phyloP scores from a whole-genome alignment of 306 rosid species.

The Carpinus viminea region DNA sequence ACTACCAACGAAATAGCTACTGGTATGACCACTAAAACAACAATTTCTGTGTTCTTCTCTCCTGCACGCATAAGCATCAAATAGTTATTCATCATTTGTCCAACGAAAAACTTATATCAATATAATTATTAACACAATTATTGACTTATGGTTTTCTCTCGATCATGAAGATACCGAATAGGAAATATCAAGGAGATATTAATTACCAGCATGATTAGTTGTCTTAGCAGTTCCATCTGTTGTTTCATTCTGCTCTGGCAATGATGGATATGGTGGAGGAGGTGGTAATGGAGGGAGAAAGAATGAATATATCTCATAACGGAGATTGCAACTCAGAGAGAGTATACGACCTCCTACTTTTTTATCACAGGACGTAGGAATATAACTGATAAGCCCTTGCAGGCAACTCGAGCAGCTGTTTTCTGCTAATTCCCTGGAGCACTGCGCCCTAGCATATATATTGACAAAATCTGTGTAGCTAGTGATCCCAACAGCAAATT shows the following conservation, averaged over 20 bases:
- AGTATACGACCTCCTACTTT: conserved; percentile 14
- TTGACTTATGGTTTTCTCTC: too few relatives aligned
- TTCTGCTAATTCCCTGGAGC: conserved; percentile 24
- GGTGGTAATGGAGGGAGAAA: conserved; percentile 4
- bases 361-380: not conserved
- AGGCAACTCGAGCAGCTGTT: conserved; percentile 35
- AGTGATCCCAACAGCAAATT: conserved; percentile 13
- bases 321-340: conserved; percentile 31
- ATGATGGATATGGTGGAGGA: not conserved
- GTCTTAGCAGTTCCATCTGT: not conserved
- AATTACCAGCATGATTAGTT: conserved; percentile 9
- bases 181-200: too few relatives aligned
- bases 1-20: conserved; percentile 1
- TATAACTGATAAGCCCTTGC: conserved; percentile 8
- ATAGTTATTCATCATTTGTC: not conserved
- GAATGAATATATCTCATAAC: conserved; percentile 18
- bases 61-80: conserved; percentile 19
- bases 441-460: conserved; percentile 29
- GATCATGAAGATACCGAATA: too few relatives aligned
- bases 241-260: not conserved
- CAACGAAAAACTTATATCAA: not conserved
- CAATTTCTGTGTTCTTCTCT: conserved; percentile 4
- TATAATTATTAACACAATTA: too few relatives aligned
- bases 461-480: not conserved
- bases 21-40: conserved; percentile 16